Percentiles rank a stretch among this genome's conserved stretches.
These are phyloP conservation scores for Hericium coralloides DNA, from an alignment of 768 basidiomycete genomes.

Conservation along the genomic window DNA sequence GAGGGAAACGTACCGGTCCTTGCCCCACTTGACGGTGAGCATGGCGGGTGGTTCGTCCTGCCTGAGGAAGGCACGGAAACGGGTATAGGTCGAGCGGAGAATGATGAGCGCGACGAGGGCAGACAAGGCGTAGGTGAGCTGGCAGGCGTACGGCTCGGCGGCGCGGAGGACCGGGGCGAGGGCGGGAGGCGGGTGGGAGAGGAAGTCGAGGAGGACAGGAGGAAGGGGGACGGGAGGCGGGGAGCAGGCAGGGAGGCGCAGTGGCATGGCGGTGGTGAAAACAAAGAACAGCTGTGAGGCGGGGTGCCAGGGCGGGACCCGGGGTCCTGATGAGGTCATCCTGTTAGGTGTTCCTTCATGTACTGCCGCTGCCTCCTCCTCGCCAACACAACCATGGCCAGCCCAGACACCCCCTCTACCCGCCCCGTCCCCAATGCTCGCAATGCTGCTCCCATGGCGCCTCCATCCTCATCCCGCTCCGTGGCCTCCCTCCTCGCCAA, in stretches of 20 bases:
- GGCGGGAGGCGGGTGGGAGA: neutral
- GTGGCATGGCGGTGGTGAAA: neutral
- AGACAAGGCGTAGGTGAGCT: slow-evolving; percentile 6
- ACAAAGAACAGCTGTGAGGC: neutral
- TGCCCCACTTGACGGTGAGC: slow-evolving; percentile 37
- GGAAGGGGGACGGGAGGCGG: neutral
- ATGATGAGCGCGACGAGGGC: slow-evolving; percentile 17
- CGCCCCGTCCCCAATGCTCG: neutral
- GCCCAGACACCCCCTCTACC: neutral
- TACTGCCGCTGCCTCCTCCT: slow-evolving; percentile 3
- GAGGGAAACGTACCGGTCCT: slow-evolving; percentile 27
- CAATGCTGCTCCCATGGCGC: slow-evolving; percentile 5
- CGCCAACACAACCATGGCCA: slow-evolving; percentile 1
- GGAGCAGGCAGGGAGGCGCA: slow-evolving; percentile 16
- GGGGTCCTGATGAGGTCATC: slow-evolving; percentile 2
- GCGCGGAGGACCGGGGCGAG: neutral
- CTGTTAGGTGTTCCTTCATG: slow-evolving; percentile 1
- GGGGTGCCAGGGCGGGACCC: neutral
- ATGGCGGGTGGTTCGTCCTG: slow-evolving; percentile 1
- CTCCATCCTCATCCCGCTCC: slow-evolving; percentile 15
- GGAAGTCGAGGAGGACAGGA: neutral
- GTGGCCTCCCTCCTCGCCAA: slow-evolving; percentile 37
- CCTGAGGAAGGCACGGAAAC: slow-evolving; percentile 16
- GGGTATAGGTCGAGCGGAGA: slow-evolving; percentile 20
- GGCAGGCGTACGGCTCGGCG: neutral